Base-by-base conservation (phyloP, 225 moss, liverwort and hornwort genomes). In the Bryum argenteum region DNA sequence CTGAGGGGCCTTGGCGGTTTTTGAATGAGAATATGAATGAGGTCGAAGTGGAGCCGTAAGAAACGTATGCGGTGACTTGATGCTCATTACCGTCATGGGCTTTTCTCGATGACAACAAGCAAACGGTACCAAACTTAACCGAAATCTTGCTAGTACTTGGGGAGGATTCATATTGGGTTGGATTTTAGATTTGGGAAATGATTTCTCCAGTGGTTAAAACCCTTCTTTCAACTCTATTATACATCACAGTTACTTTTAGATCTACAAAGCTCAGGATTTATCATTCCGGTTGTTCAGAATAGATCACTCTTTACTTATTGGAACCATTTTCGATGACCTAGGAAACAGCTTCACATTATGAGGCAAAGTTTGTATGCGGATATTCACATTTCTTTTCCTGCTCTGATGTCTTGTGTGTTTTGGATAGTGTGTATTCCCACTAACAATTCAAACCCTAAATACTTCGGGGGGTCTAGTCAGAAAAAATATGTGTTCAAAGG, bases 1-100 rank as follows among this genome's bases (percentile, higher is more conserved):
- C 57, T 47, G 60, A 18, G 61, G 82, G 85, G 20, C 82, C 82
- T 66, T 85, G 85, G 85, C 75, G 41, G 41, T 79, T 82, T 64
- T 69, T 76, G 43, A 70, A 66, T 67, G 65, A 61, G 70, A 60
- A 75, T 14, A 41, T 8, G 28, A 20, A 24, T 15, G 61, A 70
- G 11, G 42, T 11, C 8, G 58, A 71, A 47, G 28, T 61, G 60
- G 66, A 58, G 18, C 40, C 72, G 17, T 76, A 58, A 72, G 44
- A 39, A 71, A 51, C 28, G 40, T 24, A 43, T 37, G 10, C 13
- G 18, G 22, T 45, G 33, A 22, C 22, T 55, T 13, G 56, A 37
- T 64, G 37, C 63, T 38, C 22, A 70, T 22, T 38, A 41, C 65
- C 64, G 26, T 14, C 41, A 16, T 23, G 26, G 55, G 51, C 24